These are phyloP conservation scores for Mycena citricolor DNA, from an alignment of 1,284 basidiomycete species.

Conservation along the genomic window DNA sequence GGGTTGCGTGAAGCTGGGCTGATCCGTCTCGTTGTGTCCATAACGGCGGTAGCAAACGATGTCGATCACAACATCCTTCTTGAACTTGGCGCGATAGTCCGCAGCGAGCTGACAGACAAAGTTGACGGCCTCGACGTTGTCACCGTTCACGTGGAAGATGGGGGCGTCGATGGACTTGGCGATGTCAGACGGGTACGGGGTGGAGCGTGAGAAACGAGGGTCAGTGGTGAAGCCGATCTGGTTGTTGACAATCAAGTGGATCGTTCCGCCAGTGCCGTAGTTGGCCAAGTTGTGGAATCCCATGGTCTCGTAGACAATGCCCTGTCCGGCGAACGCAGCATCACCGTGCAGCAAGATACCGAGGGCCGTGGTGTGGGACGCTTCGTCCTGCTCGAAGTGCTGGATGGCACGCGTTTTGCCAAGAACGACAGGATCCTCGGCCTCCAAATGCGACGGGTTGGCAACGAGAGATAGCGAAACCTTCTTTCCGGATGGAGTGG, in stretches of 20 bases:
- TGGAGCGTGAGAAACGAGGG: constrained; percentile 95
- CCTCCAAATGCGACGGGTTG: constrained; percentile 98
- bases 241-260: constrained; percentile 99
- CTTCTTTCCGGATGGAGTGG: constrained; percentile 97
- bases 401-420: constrained; percentile 98
- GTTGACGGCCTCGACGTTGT: constrained; percentile 97
- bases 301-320: constrained; percentile 99
- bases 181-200: constrained; percentile 98
- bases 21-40: constrained; percentile 99
- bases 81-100: constrained; percentile 97
- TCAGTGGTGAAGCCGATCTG: constrained; percentile 99
- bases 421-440: constrained; percentile 95
- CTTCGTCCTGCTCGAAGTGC: constrained; percentile 89
- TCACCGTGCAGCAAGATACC: constrained; percentile 96
- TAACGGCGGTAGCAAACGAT: constrained; percentile 99
- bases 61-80: constrained; percentile 98
- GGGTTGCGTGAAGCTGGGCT: constrained; percentile 98
- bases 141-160: constrained; percentile 99
- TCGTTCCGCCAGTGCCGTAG: constrained; percentile 97
- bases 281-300: constrained; percentile 94
- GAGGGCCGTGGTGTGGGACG: constrained; percentile 81
- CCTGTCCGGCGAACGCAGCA: constrained; percentile 98
- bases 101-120: constrained; percentile 98
- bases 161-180: constrained; percentile 98
- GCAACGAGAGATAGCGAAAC: constrained; percentile 97